Evolutionary conservation across 495 filamentous ascomycete genomes (phyloP).

Genomic region (Melanomma pulvis-pyrius): DNA sequence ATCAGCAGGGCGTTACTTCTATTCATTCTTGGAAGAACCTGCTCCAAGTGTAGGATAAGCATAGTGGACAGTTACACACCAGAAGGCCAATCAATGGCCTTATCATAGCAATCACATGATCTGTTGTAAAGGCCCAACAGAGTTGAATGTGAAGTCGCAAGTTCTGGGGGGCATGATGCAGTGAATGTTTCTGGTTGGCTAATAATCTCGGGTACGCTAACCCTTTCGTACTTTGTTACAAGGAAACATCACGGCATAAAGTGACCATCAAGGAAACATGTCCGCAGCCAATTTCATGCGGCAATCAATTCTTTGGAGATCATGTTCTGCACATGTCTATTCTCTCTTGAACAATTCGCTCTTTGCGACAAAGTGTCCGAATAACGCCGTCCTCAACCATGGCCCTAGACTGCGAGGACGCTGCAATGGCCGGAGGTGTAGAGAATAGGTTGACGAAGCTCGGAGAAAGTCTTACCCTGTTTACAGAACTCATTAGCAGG

Average conservation of each 20-base stretch:
- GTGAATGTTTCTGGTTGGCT: constrained; percentile 8
- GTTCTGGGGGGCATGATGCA: background rate
- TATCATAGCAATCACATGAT: background rate
- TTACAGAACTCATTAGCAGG: background rate
- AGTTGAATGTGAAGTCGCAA: background rate
- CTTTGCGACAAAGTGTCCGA: background rate
- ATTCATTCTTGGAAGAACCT: background rate
- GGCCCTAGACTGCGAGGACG: too few relatives aligned
- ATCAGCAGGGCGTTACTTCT: background rate
- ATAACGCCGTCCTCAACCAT: too few relatives aligned
- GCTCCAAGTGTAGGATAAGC: background rate
- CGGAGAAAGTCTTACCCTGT: background rate
- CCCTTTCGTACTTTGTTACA: background rate
- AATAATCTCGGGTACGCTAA: constrained; percentile 1
- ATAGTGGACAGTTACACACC: background rate
- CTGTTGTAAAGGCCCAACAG: background rate
- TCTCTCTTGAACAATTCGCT: background rate
- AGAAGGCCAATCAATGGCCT: background rate
- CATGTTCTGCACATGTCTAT: constrained; percentile 7
- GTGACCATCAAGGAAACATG: constrained; percentile 3
- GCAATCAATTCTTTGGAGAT: constrained; percentile 6
- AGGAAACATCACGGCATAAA: constrained; percentile 8
- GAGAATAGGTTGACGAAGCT: too few relatives aligned
- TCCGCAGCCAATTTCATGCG: constrained; percentile 4
- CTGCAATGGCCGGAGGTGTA: too few relatives aligned